Evolutionary conservation across 225 moss, liverwort and hornwort species (phyloP), one percentile per base, ranked within the genome.

Genomic region (Polytrichum commune): DNA sequence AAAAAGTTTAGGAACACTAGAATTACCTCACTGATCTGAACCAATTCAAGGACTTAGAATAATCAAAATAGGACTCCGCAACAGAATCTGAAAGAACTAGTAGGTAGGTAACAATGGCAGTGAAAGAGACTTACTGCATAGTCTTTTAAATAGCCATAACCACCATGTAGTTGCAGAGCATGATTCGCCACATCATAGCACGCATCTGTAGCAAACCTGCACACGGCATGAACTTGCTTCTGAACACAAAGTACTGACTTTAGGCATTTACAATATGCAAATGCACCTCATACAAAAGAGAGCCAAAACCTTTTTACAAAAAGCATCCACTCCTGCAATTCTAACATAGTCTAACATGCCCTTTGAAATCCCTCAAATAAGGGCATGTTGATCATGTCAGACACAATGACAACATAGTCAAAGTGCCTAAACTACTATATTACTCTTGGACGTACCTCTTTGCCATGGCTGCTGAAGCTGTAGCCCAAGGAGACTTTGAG

Each of bases 121-220:
- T 13, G 46, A 46, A 16, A 46, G 46, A 46, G 3, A 77, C 79
- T 27, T 85, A 98, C 98, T 81, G 89, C 85, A 71, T 98, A 98
- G 76, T 98, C 98, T 81, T 90, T 98, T 75, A 98, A 68, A 82
- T 95, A 98, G 66, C 98, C 98, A 69, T 98, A 98, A 81, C 98
- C 98, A 72, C 98, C 98, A 78, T 91, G 95, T 66, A 98, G 91
- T 84, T 98, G 98, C 46, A 98, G 95, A 16, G 98, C 91, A 32
- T 95, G 91, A 70, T 81, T 98, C 54, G 91, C 91, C 66, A 98
- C 95, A 67, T 71, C 53, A 60, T 93, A 98, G 75, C 98, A 95
- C 55, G 80, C 87, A 72, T 98, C 95, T 71, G 98, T 95, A 46
- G 98, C 88, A 87, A 98, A 98, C 77, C 98, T 88, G 80, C 54